These are phyloP conservation scores for Mortierella sp. DNA, from an alignment of 371 early-diverging fungal genomes.

Conservation along the genomic window DNA sequence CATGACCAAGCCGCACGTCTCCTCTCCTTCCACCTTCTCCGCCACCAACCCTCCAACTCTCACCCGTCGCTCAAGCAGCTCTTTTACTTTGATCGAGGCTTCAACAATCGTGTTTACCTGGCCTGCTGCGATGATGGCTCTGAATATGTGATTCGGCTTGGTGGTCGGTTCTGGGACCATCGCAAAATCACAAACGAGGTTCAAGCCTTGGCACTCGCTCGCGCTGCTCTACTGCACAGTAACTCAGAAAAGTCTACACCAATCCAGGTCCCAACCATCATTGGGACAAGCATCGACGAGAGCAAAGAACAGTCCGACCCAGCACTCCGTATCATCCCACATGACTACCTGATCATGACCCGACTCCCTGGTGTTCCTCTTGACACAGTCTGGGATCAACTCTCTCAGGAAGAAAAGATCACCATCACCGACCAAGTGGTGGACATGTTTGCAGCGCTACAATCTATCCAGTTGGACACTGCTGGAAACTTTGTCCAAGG, in stretches of 20 bases:
- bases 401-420: conserved; percentile 27
- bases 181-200: conserved; percentile 45
- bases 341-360: conserved; percentile 46
- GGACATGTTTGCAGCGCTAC: conserved; percentile 33
- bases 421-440: conserved; percentile 24
- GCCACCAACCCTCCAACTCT: conserved; percentile 4
- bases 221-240: conserved; percentile 7
- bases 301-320: conserved; percentile 17
- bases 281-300: conserved; percentile 41
- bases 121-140: conserved; percentile 32
- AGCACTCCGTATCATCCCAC: conserved; percentile 17
- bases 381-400: conserved; percentile 36
- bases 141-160: conserved; percentile 43
- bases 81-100: conserved; percentile 39
- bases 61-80: conserved; percentile 12
- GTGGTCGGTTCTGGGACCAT: conserved; percentile 50
- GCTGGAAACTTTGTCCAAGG: conserved; percentile 39
- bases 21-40: conserved; percentile 30
- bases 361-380: conserved; percentile 42
- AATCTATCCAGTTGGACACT: conserved; percentile 19
- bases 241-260: neutral
- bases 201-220: conserved; percentile 26
- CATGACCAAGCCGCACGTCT: conserved; percentile 22
- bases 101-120: conserved; percentile 47
- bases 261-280: conserved; percentile 22